phyloP scores from a whole-genome alignment of 345 rosid genomes.

The Angophora floribunda region DNA sequence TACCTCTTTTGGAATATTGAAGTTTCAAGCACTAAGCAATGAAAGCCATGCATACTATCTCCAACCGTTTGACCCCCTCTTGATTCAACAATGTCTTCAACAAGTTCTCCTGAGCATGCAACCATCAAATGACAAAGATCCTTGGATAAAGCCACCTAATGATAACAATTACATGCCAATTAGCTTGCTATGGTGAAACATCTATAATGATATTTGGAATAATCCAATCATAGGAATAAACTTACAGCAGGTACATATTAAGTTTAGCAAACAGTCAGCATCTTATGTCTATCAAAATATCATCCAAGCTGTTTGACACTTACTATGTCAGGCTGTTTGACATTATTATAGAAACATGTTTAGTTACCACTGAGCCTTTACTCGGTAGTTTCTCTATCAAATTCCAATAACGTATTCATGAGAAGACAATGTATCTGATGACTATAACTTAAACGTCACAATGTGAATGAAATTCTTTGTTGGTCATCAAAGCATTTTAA shows the following conservation, averaged over 20 bases:
- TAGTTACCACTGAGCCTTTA: neutral
- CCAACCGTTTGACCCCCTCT: constrained; percentile 13
- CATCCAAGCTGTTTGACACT: neutral
- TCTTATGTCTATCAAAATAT: neutral
- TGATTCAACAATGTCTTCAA: constrained; percentile 26
- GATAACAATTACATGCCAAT: neutral
- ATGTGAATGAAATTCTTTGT: neutral
- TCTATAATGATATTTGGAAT: neutral
- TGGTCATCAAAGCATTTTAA: neutral
- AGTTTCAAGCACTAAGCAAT: constrained; percentile 66
- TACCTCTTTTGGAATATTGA: constrained; percentile 81
- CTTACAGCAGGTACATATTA: neutral
- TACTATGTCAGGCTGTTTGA: neutral
- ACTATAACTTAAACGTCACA: neutral
- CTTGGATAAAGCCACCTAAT: constrained; percentile 81
- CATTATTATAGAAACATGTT: neutral
- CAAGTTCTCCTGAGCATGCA: constrained; percentile 74
- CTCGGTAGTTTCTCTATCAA: neutral
- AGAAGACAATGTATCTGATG: neutral
- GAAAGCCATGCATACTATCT: constrained; percentile 46
- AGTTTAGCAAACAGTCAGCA: neutral
- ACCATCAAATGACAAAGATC: constrained; percentile 76
- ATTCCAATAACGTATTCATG: neutral
- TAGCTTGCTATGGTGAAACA: neutral
- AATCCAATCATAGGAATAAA: neutral